Evolutionary conservation across 257 asterid genomes (phyloP), one percentile per base, ranked within the genome.

Genomic region (Ophiorrhiza pumila): DNA sequence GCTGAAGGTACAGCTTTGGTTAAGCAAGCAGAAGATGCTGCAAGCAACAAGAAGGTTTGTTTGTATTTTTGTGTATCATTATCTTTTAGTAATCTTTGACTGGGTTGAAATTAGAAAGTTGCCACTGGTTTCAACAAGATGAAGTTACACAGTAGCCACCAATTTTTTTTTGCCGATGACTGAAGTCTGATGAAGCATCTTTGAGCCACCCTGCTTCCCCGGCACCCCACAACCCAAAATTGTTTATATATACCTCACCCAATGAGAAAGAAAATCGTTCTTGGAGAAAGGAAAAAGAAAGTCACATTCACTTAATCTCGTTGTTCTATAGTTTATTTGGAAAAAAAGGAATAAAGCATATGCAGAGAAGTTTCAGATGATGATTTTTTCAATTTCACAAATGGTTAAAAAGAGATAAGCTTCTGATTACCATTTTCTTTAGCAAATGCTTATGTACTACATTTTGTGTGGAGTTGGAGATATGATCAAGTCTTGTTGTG

Each of bases 1-100:
- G 92, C 91, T 71, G 99, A 92, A 88, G 99, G 99, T 71, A 91
- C 95, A 32, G 89, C 95, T 65, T 81, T 94, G 84, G 98, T 94
- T 64, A 91, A 91, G 87, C 98, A 90, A 79, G 99, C 99, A 32
- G 99, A 94, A 88, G 99, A 94, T 85, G 97, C 98, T 80, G 99
- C 98, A 45, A 91, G 97, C 85, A 88, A 71, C 77, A 94, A 89
- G 83, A 92, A 92, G 97, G 99, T 85, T 66, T 56, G 80, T 85
- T 74, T 47, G 23, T 55, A 47, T 42, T 45, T 62, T 29, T 41
- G 22, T 4, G 23, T 17, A 9, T 25, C 43, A 0, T 68, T 29
- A 20, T 37, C 17, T 13, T 55, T 20, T 31, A 42, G 11, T 29
- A 43, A n/a, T 27, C 22, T 41, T 27, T 27, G 49, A 42, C 18